phyloP scores from a whole-genome alignment of 108 stramenopile species.

The Mayamaea pseudoterrestris region DNA sequence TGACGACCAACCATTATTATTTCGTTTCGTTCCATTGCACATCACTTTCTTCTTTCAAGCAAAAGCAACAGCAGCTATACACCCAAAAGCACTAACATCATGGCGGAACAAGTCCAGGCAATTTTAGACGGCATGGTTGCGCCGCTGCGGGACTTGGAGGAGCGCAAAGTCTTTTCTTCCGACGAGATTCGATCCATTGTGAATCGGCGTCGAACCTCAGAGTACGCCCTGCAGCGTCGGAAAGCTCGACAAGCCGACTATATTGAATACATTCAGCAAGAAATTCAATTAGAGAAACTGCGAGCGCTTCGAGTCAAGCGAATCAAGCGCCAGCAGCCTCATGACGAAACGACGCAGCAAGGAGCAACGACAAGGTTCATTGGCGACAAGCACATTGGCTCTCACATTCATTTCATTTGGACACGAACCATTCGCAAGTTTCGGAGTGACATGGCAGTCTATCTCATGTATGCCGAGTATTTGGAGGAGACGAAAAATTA shows the following conservation, averaged over 20 bases:
- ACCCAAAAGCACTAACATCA: too few species aligned
- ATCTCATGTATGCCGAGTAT: constrained; percentile 65
- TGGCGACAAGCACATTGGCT: constrained; percentile 67
- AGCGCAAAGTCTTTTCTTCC: constrained; percentile 54
- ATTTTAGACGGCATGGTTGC: constrained; percentile 80
- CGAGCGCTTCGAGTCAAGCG: constrained; percentile 44
- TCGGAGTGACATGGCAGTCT: constrained; percentile 44
- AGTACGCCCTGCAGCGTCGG: constrained; percentile 56
- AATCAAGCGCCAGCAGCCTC: constrained; percentile 21
- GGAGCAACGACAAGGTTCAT: constrained; percentile 22
- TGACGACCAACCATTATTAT: too few species aligned
- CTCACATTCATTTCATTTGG: constrained; percentile 70
- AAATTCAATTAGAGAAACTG: constrained; percentile 51
- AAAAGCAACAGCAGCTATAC: too few species aligned
- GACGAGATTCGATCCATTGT: constrained; percentile 69
- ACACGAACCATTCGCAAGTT: constrained; percentile 61
- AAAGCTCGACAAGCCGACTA: constrained; percentile 53
- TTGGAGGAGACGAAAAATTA: constrained; percentile 37
- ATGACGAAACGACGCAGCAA: constrained; percentile 9
- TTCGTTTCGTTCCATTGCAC: too few species aligned
- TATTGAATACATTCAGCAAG: constrained; percentile 65
- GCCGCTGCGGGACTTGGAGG: constrained; percentile 58
- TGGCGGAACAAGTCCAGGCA: constrained; percentile 84
- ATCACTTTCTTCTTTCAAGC: too few species aligned
- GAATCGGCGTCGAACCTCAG: constrained; percentile 64